These are phyloP conservation scores for Colletotrichum magnum DNA, from an alignment of 2,329 filamentous ascomycete genomes.

Conservation along the genomic window DNA sequence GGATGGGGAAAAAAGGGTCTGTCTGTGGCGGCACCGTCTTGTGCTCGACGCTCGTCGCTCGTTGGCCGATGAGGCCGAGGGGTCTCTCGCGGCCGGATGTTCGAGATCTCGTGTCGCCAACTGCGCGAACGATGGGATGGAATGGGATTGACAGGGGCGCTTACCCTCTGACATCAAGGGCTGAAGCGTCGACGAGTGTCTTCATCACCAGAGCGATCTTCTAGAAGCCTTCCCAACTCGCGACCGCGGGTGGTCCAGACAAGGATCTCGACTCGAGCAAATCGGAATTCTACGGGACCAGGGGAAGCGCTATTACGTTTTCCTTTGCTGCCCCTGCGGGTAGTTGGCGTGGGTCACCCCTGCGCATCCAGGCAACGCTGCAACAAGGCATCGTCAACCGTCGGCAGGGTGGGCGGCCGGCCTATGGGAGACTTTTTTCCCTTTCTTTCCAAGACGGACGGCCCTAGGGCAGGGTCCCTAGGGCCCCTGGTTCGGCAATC, in stretches of 20 bases:
- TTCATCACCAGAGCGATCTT: slow-evolving; percentile 28
- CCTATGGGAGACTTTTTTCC: slow-evolving; percentile 22
- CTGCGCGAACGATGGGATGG: slow-evolving; percentile 8
- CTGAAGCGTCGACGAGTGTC: slow-evolving; percentile 33
- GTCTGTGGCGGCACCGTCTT: too few species aligned
- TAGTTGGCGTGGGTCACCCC: slow-evolving; percentile 17
- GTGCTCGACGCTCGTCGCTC: too few species aligned
- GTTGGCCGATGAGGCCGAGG: neutral
- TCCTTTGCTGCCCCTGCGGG: slow-evolving; percentile 20
- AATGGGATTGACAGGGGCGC: slow-evolving; percentile 2
- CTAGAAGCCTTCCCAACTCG: slow-evolving; percentile 38
- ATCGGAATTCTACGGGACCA: slow-evolving; percentile 37
- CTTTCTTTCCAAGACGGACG: neutral
- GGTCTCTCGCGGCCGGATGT: neutral
- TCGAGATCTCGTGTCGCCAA: slow-evolving; percentile 34
- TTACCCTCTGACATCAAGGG: neutral
- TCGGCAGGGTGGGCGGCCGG: neutral
- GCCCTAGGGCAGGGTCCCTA: slow-evolving; percentile 22
- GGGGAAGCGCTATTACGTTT: slow-evolving; percentile 32
- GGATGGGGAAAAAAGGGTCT: too few species aligned
- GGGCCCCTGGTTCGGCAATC: slow-evolving; percentile 35
- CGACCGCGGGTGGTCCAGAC: slow-evolving; percentile 15
- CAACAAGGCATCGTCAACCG: slow-evolving; percentile 6
- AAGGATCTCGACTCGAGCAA: slow-evolving; percentile 30
- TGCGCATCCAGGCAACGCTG: slow-evolving; percentile 15